phyloP scores from a whole-genome alignment of 345 rosid genomes.

The Acer negundo region DNA sequence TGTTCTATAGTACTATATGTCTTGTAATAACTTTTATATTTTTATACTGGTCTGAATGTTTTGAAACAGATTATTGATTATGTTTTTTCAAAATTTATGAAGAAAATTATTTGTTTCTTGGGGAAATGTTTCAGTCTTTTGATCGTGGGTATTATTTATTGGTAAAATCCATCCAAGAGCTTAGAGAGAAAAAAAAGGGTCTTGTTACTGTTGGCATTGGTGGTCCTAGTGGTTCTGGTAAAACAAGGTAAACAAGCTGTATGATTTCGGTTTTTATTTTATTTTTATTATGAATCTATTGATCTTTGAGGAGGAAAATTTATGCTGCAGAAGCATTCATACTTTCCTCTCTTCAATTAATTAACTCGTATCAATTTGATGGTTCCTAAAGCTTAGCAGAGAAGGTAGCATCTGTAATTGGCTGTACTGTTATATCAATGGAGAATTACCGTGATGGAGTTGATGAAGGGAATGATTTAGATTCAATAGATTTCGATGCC shows the following conservation, averaged over 20 bases:
- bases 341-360: constrained; percentile 4
- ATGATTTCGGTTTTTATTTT: background rate
- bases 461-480: constrained; percentile 89
- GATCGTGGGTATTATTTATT: constrained; percentile 88
- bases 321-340: constrained; percentile 1
- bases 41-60: background rate
- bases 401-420: constrained; percentile 96
- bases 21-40: constrained; percentile 1
- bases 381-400: constrained; percentile 81
- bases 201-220: constrained; percentile 92
- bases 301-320: background rate
- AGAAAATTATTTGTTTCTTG: constrained; percentile 12
- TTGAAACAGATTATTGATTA: background rate
- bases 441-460: constrained; percentile 81
- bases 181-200: constrained; percentile 89
- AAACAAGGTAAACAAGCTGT: constrained; percentile 63
- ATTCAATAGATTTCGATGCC: constrained; percentile 84
- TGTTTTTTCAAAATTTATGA: background rate
- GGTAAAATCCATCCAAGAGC: constrained; percentile 95
- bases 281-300: background rate
- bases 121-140: constrained; percentile 64
- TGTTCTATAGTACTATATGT: background rate
- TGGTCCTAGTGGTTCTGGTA: constrained; percentile 99
- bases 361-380: constrained; percentile 29
- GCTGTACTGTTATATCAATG: constrained; percentile 96